Evolutionary conservation across 2,329 filamentous ascomycete genomes (phyloP).

Genomic region (Xylariaceae sp.): DNA sequence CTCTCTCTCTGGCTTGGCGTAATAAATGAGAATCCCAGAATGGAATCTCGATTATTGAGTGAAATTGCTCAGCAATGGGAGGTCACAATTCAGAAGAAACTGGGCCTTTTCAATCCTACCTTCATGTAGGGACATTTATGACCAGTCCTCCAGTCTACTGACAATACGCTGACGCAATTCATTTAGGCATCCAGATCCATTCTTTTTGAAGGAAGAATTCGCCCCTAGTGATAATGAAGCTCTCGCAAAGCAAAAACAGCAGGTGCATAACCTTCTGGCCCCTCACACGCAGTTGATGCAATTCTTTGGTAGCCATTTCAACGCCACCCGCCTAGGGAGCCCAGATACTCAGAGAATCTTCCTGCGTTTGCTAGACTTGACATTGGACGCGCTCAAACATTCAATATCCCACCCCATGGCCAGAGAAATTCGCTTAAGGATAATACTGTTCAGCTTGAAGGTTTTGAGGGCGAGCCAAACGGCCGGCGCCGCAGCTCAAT

Average conservation of each 20-base stretch:
- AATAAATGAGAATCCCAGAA: slow-evolving; percentile 88
- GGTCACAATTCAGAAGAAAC: slow-evolving; percentile 67
- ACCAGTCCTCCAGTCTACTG: neutral
- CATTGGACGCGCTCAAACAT: slow-evolving; percentile 67
- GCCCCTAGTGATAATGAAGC: slow-evolving; percentile 79
- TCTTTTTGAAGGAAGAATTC: slow-evolving; percentile 88
- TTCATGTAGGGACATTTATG: slow-evolving; percentile 50
- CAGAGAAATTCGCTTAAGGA: slow-evolving; percentile 85
- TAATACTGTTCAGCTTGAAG: slow-evolving; percentile 76
- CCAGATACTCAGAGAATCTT: slow-evolving; percentile 78
- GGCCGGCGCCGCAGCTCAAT: slow-evolving; percentile 60
- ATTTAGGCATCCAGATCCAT: slow-evolving; percentile 74
- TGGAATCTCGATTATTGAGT: slow-evolving; percentile 79
- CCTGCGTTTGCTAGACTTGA: slow-evolving; percentile 72
- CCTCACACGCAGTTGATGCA: slow-evolving; percentile 83
- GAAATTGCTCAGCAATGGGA: slow-evolving; percentile 94
- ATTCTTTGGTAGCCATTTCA: slow-evolving; percentile 92
- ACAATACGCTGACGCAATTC: slow-evolving; percentile 30
- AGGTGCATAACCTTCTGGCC: slow-evolving; percentile 75
- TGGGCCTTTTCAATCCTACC: slow-evolving; percentile 74
- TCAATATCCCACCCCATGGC: slow-evolving; percentile 79
- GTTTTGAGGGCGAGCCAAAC: slow-evolving; percentile 71
- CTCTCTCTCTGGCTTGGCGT: slow-evolving; percentile 95
- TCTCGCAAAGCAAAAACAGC: slow-evolving; percentile 70
- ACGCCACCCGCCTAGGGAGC: slow-evolving; percentile 81